phyloP scores from a whole-genome alignment of 2,329 filamentous ascomycete species.

The Metarhizium humberi region DNA sequence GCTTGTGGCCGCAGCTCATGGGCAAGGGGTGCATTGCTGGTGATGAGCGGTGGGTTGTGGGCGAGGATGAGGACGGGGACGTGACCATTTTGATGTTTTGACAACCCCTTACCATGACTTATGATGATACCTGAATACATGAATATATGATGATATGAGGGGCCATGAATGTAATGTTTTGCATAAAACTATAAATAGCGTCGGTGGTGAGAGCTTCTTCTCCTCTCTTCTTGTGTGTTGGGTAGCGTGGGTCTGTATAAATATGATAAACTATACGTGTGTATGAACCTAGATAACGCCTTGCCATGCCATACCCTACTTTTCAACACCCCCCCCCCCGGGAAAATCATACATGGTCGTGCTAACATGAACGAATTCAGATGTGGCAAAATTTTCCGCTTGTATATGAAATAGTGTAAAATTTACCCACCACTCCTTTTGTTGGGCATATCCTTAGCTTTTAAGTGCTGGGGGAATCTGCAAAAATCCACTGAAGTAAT shows the following conservation, averaged over 20 bases:
- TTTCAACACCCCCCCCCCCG: too few relatives aligned
- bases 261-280: background rate
- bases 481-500: slow-evolving; percentile 46
- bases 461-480: slow-evolving; percentile 29
- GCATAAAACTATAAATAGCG: too few relatives aligned
- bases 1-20: too few relatives aligned
- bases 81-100: slow-evolving; percentile 46
- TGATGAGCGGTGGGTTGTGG: slow-evolving; percentile 31
- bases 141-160: too few relatives aligned
- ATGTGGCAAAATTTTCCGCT: background rate
- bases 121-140: background rate
- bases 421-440: background rate
- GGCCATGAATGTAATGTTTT: too few relatives aligned
- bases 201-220: too few relatives aligned
- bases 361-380: too few relatives aligned
- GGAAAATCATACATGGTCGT: too few relatives aligned
- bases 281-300: background rate
- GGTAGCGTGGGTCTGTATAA: background rate
- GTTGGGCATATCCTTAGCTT: background rate
- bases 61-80: slow-evolving; percentile 41
- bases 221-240: background rate
- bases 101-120: slow-evolving; percentile 3
- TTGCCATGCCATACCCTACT: background rate
- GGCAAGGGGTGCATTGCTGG: too few relatives aligned
- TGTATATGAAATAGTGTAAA: background rate